phyloP scores from a whole-genome alignment of 2,329 filamentous ascomycete species.

The Talaromyces sp. region DNA sequence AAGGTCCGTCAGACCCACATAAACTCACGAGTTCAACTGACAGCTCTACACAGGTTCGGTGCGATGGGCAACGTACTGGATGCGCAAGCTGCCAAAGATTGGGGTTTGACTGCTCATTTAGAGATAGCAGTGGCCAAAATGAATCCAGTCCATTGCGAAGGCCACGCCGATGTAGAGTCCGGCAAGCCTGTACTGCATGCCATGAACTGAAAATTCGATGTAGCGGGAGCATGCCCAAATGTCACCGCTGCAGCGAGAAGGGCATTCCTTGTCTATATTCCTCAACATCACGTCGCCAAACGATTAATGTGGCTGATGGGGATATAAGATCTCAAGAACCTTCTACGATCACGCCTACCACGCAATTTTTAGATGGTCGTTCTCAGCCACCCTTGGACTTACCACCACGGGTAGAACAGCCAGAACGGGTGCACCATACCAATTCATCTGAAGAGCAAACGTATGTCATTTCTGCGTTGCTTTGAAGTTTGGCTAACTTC shows the following conservation, averaged over 20 bases:
- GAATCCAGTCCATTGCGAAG: neutral
- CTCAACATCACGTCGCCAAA: neutral
- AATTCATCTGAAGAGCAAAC: neutral
- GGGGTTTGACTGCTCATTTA: neutral
- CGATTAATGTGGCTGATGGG: neutral
- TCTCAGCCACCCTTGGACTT: neutral
- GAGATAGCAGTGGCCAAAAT: neutral
- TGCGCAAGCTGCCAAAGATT: slow-evolving; percentile 4
- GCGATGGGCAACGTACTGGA: neutral
- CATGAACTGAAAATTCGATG: slow-evolving; percentile 1
- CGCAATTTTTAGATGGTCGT: neutral
- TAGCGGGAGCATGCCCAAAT: neutral
- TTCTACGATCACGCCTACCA: neutral
- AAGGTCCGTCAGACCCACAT: no score
- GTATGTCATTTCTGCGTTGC: no score
- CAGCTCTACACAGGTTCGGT: slow-evolving; percentile 3
- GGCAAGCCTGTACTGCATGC: neutral
- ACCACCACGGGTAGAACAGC: neutral
- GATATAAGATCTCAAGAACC: neutral
- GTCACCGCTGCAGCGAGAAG: neutral
- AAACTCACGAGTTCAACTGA: no score
- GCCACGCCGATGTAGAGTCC: neutral
- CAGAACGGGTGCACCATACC: neutral
- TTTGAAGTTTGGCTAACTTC: no score
- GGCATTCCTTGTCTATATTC: neutral